Base-by-base conservation (phyloP, 2,329 filamentous ascomycete genomes). In the Penicillium sp. region DNA sequence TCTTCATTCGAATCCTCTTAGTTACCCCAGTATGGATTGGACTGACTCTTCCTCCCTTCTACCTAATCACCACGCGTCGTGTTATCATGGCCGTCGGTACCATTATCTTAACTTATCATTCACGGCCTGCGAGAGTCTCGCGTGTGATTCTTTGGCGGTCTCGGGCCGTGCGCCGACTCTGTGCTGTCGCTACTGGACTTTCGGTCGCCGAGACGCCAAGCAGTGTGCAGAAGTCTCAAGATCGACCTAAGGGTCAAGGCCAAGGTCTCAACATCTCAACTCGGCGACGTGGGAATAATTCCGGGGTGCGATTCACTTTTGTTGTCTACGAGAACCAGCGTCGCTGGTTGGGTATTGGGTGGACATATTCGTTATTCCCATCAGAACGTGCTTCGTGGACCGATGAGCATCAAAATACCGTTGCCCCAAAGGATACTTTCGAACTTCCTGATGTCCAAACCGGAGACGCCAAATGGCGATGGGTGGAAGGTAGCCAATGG, bases 281-380 rank as follows among this genome's bases (percentile, higher is more conserved):
- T 18, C 71, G 66, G 48, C 70, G 71, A 50, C 66, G 71, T 44
- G 62, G 77, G 58, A 65, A 73, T 59, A 87, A 88, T 4, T 84
- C 91, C 0, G 92, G 92, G 1, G 90, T 99, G 13, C 89, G 92
- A 42, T 99, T 99, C 67, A 99, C 94, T 0, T 99, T 99, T 59
- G 92, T 94, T 45, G 81, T 99, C 2, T 97, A 92, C 67, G 94
- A 99, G 72, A 99, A 99, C 65, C 94, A 99, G 73, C 84, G 94
- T 40, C 85, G 94, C 48, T 99, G 94, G 94, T 78, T 99, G 4
- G 93, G 92, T 1, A 82, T 99, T 11, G 94, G 94, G 0, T 99
- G 94, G 92, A 97, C 94, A 0, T 88, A 88, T 2, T 95, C 88
- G 38, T 79, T 99, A 57, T 91, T 99, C 61, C 87, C 92, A 0